Conservation (phyloP, 2,329 filamentous ascomycete species). For the Curvularia lunata region DNA sequence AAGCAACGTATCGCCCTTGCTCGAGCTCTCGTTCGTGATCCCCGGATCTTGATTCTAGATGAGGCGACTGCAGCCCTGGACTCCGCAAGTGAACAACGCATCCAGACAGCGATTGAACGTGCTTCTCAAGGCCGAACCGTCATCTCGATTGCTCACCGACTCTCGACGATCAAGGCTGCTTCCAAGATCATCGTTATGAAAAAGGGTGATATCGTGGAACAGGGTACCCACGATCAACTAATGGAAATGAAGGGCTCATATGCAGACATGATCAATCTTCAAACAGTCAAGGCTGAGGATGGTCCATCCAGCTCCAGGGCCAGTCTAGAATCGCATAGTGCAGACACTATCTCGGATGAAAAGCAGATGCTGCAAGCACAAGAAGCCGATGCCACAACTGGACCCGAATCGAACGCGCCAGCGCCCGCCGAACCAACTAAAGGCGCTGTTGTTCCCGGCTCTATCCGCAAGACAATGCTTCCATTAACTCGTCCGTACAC, state of each 20-base stretch:
- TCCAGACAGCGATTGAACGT: slow-evolving; percentile 54
- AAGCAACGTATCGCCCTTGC: slow-evolving; percentile 67
- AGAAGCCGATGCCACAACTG: slow-evolving; percentile 14
- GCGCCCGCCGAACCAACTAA: slow-evolving; percentile 20
- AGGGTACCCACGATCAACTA: slow-evolving; percentile 46
- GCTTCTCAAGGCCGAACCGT: slow-evolving; percentile 45
- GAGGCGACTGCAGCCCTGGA: slow-evolving; percentile 68
- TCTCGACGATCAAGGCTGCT: slow-evolving; percentile 47
- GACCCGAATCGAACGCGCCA: background rate
- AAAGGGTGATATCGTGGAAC: slow-evolving; percentile 46
- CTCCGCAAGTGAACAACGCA: slow-evolving; percentile 62
- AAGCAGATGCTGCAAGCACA: slow-evolving; percentile 21
- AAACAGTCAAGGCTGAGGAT: slow-evolving; percentile 54
- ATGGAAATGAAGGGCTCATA: slow-evolving; percentile 51
- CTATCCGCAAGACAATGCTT: slow-evolving; percentile 41
- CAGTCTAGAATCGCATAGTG: slow-evolving; percentile 30
- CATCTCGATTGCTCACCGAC: slow-evolving; percentile 49
- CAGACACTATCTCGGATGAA: slow-evolving; percentile 29
- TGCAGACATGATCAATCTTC: slow-evolving; percentile 58
- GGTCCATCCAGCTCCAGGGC: slow-evolving; percentile 27
- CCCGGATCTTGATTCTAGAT: slow-evolving; percentile 65
- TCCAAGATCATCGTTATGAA: slow-evolving; percentile 51
- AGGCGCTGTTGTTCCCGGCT: slow-evolving; percentile 30
- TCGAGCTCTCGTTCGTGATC: slow-evolving; percentile 61
- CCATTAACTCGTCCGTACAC: slow-evolving; percentile 55